Conservation (phyloP, 2,329 filamentous ascomycete species). For the Verticillium zaregamsianum region DNA sequence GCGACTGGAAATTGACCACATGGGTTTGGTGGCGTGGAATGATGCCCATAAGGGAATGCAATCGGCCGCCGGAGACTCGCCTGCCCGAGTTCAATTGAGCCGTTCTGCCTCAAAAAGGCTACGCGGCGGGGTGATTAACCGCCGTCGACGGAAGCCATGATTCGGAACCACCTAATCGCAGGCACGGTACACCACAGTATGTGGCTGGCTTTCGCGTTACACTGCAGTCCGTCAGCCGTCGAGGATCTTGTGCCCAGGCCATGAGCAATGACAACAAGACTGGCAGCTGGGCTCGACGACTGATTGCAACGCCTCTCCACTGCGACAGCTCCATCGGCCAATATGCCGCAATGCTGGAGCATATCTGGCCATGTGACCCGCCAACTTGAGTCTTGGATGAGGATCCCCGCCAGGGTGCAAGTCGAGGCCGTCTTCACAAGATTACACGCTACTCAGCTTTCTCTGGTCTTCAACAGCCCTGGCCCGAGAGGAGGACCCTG, state of each 20-base stretch:
- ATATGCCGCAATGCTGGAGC: background rate
- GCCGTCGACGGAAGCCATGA: background rate
- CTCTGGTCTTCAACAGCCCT: background rate
- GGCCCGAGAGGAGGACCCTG: background rate
- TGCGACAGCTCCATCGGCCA: background rate
- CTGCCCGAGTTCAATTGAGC: background rate
- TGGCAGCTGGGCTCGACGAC: background rate
- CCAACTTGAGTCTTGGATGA: background rate
- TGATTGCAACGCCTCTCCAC: background rate
- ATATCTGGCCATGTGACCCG: background rate
- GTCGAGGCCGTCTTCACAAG: background rate
- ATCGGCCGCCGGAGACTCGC: background rate
- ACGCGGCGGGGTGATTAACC: background rate
- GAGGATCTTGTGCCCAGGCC: background rate
- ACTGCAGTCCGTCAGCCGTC: background rate
- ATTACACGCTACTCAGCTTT: background rate
- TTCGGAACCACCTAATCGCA: background rate
- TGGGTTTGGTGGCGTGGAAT: background rate
- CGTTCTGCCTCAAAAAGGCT: background rate
- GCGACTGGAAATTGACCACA: background rate
- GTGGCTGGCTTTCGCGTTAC: background rate
- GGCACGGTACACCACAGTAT: background rate
- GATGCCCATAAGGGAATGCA: background rate
- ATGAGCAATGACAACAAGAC: background rate
- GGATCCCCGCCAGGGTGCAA: too few relatives aligned